Conservation (phyloP, 1,284 basidiomycete genomes). For the Stygiomarasmius scandens region DNA sequence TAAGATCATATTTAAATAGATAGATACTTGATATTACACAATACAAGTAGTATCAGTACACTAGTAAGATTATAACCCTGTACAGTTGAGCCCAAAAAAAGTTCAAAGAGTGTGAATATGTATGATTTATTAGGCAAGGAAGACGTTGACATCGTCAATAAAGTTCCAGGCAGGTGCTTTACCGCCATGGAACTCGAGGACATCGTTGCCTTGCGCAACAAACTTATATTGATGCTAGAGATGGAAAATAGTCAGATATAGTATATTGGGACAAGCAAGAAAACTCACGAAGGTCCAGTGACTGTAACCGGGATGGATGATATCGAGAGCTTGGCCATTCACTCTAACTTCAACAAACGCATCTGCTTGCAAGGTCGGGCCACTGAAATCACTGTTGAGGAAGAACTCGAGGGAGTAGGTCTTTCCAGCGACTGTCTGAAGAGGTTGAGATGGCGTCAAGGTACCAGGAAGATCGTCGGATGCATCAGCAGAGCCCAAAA, state of each 20-base stretch:
- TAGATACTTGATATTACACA: no score
- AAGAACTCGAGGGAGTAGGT: conserved; percentile 38
- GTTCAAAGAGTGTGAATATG: not conserved
- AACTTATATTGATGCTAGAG: conserved; percentile 28
- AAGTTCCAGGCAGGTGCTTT: conserved; percentile 37
- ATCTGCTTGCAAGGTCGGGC: conserved; percentile 23
- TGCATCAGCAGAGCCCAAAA: conserved; percentile 35
- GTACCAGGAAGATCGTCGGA: conserved; percentile 32
- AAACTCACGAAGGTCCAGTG: conserved; percentile 26
- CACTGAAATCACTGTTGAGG: conserved; percentile 35
- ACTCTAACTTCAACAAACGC: conserved; percentile 35
- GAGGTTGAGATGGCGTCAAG: conserved; percentile 25
- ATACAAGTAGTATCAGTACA: no score
- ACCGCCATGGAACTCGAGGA: conserved; percentile 34
- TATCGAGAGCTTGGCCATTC: conserved; percentile 32
- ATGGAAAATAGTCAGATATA: not conserved
- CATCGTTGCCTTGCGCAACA: conserved; percentile 32
- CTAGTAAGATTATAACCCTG: no score
- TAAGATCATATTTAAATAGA: no score
- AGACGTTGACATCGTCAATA: conserved; percentile 34
- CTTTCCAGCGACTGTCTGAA: conserved; percentile 30
- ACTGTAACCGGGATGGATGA: conserved; percentile 30
- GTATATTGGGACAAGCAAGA: not conserved
- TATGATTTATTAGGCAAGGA: conserved; percentile 6
- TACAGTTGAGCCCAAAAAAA: not conserved